Conservation (phyloP, 202 grass and related monocot species). For the Carex sylvatica region DNA sequence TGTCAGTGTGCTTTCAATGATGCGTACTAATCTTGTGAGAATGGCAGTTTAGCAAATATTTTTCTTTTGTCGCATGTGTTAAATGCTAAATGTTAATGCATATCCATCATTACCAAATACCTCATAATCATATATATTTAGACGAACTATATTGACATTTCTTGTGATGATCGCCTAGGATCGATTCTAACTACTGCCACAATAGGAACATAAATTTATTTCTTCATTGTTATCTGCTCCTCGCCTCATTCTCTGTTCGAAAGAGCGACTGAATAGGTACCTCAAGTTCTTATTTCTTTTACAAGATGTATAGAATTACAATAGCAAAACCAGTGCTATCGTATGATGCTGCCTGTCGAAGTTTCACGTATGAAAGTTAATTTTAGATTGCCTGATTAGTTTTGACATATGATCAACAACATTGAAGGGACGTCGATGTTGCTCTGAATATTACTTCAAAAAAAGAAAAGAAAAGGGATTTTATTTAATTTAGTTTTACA, state of each 20-base stretch:
- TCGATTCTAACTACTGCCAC: neutral
- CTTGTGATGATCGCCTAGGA: neutral
- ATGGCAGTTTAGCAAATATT: constrained; percentile 24
- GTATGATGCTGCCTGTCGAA: neutral
- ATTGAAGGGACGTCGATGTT: neutral
- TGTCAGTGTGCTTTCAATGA: constrained; percentile 12
- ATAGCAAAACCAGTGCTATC: neutral
- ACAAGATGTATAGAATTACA: neutral
- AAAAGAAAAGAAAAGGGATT: neutral
- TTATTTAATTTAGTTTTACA: neutral
- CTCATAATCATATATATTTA: constrained; percentile 1
- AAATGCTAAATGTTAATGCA: constrained; percentile 2
- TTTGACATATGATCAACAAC: neutral
- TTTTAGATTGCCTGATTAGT: neutral
- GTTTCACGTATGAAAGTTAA: neutral
- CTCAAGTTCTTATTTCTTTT: neutral
- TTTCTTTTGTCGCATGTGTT: neutral
- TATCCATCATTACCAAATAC: constrained; percentile 14
- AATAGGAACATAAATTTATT: constrained; percentile 2
- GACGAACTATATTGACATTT: neutral
- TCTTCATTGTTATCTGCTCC: neutral
- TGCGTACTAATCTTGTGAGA: constrained; percentile 7
- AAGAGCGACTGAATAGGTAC: neutral
- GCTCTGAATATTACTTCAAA: neutral
- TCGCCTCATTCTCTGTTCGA: neutral